These are phyloP conservation scores for Kazachstania taianensis DNA, from an alignment of 805 yeast genomes.

Conservation along the genomic window DNA sequence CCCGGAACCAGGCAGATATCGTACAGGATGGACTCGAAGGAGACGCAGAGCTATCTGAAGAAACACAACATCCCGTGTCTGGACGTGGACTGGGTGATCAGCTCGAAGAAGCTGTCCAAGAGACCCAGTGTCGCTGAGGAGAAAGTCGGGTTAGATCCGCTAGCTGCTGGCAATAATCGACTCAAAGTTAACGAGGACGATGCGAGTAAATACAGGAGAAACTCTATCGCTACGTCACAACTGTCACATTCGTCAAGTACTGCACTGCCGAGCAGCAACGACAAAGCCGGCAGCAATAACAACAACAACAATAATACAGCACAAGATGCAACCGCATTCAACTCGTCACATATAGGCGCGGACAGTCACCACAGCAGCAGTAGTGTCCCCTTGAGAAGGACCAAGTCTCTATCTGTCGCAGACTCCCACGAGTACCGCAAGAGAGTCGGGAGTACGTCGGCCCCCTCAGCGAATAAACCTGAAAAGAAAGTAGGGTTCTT, in stretches of 20 bases:
- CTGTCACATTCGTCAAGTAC: background rate
- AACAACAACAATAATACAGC: background rate
- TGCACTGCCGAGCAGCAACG: background rate
- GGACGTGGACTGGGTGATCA: conserved; percentile 26
- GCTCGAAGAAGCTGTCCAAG: conserved; percentile 7
- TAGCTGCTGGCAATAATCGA: no score
- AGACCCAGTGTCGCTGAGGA: background rate
- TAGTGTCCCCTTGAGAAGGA: conserved; percentile 14
- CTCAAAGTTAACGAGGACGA: background rate
- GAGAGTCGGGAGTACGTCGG: background rate
- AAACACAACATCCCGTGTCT: conserved; percentile 17
- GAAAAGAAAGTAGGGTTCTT: conserved; percentile 30
- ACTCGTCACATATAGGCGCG: background rate
- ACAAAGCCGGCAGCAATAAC: background rate
- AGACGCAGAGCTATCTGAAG: conserved; percentile 13
- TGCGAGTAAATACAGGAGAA: conserved; percentile 2
- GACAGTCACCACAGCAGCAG: conserved; percentile 2
- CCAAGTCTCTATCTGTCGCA: conserved; percentile 27
- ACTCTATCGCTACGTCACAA: conserved; percentile 4
- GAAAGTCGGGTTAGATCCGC: background rate
- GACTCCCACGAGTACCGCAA: conserved; percentile 4
- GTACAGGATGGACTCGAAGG: conserved; percentile 9
- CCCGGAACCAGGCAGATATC: background rate
- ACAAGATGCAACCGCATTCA: background rate
- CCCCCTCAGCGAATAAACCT: conserved; percentile 2